Conservation (phyloP, 108 stramenopile species). For the Cyclostephanos tholiformis region DNA sequence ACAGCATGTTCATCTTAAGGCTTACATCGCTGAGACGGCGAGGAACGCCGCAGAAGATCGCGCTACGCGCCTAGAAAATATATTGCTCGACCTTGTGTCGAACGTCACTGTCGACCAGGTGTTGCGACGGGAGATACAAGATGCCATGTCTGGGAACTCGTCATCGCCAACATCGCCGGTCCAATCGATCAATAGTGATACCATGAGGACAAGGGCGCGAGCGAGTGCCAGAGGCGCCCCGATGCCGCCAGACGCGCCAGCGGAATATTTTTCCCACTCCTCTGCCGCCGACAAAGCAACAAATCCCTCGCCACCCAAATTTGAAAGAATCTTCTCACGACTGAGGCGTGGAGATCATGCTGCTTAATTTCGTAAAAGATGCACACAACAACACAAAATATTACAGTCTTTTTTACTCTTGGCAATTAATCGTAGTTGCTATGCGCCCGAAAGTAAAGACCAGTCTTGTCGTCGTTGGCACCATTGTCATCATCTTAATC, state of each 20-base stretch:
- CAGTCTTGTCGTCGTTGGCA: no score
- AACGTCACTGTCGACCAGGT: conserved; percentile 8
- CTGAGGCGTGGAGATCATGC: conserved; percentile 8
- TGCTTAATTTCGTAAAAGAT: background rate
- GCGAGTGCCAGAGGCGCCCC: background rate
- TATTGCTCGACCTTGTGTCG: conserved; percentile 11
- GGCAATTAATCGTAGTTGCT: no score
- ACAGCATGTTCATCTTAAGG: conserved; percentile 46
- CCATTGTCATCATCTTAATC: no score
- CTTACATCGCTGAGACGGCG: conserved; percentile 48
- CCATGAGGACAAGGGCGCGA: background rate
- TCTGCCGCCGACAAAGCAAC: background rate
- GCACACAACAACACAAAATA: no score
- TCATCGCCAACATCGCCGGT: background rate
- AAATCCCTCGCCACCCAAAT: background rate
- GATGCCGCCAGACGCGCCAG: background rate
- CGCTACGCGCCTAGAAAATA: conserved; percentile 24
- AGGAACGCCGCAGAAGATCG: conserved; percentile 34
- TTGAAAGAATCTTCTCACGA: background rate
- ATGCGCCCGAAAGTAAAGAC: no score
- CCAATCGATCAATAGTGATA: background rate
- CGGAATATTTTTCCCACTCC: background rate
- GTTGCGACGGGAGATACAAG: conserved; percentile 7
- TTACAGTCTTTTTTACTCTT: no score
- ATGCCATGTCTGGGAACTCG: background rate